Evolutionary conservation across 495 filamentous ascomycete species (phyloP).

Genomic region (Evansstolkia leycettana): DNA sequence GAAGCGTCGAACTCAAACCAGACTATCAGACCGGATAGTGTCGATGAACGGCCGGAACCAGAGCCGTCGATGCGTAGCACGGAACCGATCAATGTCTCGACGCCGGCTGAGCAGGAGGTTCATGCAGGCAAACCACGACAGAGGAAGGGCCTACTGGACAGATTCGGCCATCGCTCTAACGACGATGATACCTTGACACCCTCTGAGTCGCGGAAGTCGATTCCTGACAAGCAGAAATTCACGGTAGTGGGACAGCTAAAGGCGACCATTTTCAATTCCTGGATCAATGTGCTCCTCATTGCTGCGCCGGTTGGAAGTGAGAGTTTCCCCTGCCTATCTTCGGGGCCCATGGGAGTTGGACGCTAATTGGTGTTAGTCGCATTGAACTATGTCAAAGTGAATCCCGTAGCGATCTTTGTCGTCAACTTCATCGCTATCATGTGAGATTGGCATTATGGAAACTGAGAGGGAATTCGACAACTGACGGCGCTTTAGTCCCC

Average conservation of each 20-base stretch:
- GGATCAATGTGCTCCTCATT: slow-evolving; percentile 74
- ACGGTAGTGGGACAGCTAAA: slow-evolving; percentile 59
- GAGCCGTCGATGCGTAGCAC: slow-evolving; percentile 22
- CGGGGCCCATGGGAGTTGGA: background rate
- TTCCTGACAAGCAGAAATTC: slow-evolving; percentile 38
- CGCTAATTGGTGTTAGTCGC: slow-evolving; percentile 36
- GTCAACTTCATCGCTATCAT: slow-evolving; percentile 87
- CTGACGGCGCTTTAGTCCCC: slow-evolving; percentile 26
- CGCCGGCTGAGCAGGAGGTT: slow-evolving; percentile 1
- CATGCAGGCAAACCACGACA: slow-evolving; percentile 13
- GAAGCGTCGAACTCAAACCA: slow-evolving; percentile 14
- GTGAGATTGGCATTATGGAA: slow-evolving; percentile 6
- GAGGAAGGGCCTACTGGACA: slow-evolving; percentile 14
- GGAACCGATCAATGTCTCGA: slow-evolving; percentile 26
- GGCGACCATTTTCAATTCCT: slow-evolving; percentile 62
- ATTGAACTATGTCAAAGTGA: slow-evolving; percentile 46
- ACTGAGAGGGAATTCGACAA: background rate
- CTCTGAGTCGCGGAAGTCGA: slow-evolving; percentile 9
- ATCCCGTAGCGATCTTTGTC: slow-evolving; percentile 55
- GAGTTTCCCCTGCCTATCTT: slow-evolving; percentile 1
- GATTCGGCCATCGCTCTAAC: slow-evolving; percentile 5
- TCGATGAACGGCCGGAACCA: slow-evolving; percentile 5
- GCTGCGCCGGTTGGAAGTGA: slow-evolving; percentile 59
- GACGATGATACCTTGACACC: slow-evolving; percentile 3
- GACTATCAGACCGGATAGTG: slow-evolving; percentile 2